Evolutionary conservation across 306 rosid genomes (phyloP), one percentile per base, ranked within the genome.

Genomic region (Vigna radiata): DNA sequence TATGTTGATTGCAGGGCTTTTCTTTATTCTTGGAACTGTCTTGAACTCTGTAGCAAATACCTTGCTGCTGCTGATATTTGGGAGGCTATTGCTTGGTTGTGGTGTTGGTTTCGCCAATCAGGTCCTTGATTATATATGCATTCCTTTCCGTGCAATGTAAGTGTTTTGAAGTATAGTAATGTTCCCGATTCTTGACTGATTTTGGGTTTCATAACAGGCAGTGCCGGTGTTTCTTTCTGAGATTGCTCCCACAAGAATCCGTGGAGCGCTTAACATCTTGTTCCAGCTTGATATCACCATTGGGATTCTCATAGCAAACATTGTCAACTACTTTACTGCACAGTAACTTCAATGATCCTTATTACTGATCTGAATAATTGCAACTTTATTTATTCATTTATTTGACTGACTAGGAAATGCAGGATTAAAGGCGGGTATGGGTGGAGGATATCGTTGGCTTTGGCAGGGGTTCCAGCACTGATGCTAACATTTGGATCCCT

Each of bases 101-200:
- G 96, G 96, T 2, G 98, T 94, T 63, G 98, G 97, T 48, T 94
- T 91, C 17, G 94, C 89, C 44, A 88, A 89, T 72, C 97, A 89
- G 89, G 91, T 89, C 2, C 61, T 36, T 62, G 49, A 29, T 19
- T 25, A 25, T 25, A 25, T 50, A 33, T 33, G 7, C 3, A 13
- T 33, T 36, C 9, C 61, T 37, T 68, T 44, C 0, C 19, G 2
- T 18, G 37, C 6, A 16, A 52, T 48, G 49, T 7, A 48, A 60
- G 8, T 58, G 4, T 36, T 62, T 36, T 29, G 15, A 16, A 17
- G 27, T 63, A 37, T 17, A 4, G 1, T 63, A 12, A 16, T 25
- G 8, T 29, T 27, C 18, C 4, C 46, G n/a, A 60, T 47, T 43
- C 46, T 21, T 74, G 14, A 25, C 47, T 11, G n/a, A 49, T 12